Evolutionary conservation across 495 filamentous ascomycete genomes (phyloP).

Genomic region (Parmelia sp.): DNA sequence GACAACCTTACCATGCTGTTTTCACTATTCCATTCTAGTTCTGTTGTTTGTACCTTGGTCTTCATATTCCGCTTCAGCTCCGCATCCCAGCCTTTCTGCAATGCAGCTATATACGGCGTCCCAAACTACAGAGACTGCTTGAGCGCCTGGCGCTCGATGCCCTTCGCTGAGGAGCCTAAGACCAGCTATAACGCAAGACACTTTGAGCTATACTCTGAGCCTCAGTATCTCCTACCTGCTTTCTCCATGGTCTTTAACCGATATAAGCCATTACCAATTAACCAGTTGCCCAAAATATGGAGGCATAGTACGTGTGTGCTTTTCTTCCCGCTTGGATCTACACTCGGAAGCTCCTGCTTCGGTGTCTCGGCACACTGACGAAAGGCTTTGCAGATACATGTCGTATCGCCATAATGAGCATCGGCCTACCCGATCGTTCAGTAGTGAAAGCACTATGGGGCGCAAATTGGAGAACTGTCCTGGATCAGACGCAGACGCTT

Average conservation of each 20-base stretch:
- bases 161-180: not conserved
- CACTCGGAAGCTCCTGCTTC: not conserved
- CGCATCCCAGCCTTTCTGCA: not conserved
- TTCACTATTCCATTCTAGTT: not conserved
- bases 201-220: not conserved
- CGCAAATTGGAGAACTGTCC: not conserved
- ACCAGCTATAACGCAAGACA: not conserved
- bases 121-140: slow-evolving; percentile 7
- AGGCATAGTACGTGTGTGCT: not conserved
- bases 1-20: not conserved
- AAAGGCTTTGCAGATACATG: not conserved
- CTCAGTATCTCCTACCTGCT: not conserved
- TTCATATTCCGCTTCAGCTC: not conserved
- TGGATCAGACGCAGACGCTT: not conserved
- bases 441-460: not conserved
- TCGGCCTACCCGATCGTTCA: not conserved
- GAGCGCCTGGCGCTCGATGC: not conserved
- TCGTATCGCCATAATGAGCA: slow-evolving; percentile 7
- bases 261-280: slow-evolving; percentile 1
- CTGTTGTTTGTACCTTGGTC: not conserved
- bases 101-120: not conserved
- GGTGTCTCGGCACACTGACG: not conserved
- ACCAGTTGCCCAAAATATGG: slow-evolving; percentile 13
- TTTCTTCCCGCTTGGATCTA: too few species aligned
- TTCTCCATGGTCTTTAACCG: not conserved